phyloP scores from a whole-genome alignment of 108 stramenopile species.

The Thalassiosira profunda region DNA sequence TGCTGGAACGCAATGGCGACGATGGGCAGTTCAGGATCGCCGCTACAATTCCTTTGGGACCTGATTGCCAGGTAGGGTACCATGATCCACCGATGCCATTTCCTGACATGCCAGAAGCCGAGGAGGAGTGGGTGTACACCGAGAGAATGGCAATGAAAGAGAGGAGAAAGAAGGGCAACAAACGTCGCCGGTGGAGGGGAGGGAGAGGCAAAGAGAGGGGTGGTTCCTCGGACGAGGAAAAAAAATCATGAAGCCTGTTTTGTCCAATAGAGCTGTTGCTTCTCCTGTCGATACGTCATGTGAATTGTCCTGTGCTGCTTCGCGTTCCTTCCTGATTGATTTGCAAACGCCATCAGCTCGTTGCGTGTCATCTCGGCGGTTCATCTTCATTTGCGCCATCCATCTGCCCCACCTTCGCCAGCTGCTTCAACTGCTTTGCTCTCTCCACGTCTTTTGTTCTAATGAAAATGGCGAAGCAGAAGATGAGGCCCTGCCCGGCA shows the following conservation, averaged over 20 bases:
- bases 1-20: slow-evolving; percentile 70
- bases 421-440: slow-evolving; percentile 3
- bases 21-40: slow-evolving; percentile 77
- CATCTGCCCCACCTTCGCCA: slow-evolving; percentile 11
- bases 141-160: slow-evolving; percentile 74
- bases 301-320: too few relatives aligned
- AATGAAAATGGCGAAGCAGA: slow-evolving; percentile 1
- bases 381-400: too few relatives aligned
- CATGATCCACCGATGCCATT: slow-evolving; percentile 61
- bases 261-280: too few relatives aligned
- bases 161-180: slow-evolving; percentile 44
- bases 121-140: slow-evolving; percentile 77
- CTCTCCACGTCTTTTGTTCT: slow-evolving; percentile 20
- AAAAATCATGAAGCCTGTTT: too few relatives aligned
- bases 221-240: too few relatives aligned
- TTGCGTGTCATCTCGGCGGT: too few relatives aligned
- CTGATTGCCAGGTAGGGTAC: slow-evolving; percentile 12
- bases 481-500: slow-evolving; percentile 2
- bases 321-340: too few relatives aligned
- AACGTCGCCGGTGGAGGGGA: slow-evolving; percentile 24
- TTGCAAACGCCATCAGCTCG: too few relatives aligned
- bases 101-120: slow-evolving; percentile 68
- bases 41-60: slow-evolving; percentile 53
- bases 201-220: too few relatives aligned
- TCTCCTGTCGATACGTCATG: too few relatives aligned